Percentiles rank a stretch among this genome's conserved stretches.
Conservation (phyloP, 306 rosid genomes). For the Lotus japonicus region DNA sequence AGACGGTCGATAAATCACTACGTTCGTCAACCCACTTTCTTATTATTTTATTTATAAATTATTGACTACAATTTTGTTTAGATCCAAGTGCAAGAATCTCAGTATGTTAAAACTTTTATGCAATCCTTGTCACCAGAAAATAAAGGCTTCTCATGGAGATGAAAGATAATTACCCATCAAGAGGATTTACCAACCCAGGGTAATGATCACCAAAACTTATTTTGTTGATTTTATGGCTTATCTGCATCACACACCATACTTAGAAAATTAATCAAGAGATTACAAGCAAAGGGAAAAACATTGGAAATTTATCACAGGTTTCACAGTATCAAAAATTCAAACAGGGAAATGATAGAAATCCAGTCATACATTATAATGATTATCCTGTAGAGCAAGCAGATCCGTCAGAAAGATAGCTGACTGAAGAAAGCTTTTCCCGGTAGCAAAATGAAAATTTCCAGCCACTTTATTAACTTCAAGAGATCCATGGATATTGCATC, state of each 20-base stretch:
- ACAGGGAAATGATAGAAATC: neutral
- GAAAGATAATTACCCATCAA: constrained; percentile 72
- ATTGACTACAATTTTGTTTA: too few species aligned
- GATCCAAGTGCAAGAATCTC: constrained; percentile 4
- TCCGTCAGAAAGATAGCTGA: constrained; percentile 48
- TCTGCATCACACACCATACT: constrained; percentile 50
- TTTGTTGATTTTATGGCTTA: constrained; percentile 74
- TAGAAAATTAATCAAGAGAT: constrained; percentile 13
- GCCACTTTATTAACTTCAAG: constrained; percentile 93
- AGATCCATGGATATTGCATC: constrained; percentile 82
- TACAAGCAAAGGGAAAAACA: constrained; percentile 5
- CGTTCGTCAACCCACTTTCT: too few species aligned
- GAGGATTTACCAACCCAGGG: constrained; percentile 88
- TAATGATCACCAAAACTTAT: constrained; percentile 71
- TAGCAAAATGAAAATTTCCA: constrained; percentile 70
- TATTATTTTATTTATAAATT: neutral
- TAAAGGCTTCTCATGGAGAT: constrained; percentile 8
- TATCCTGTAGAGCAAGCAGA: constrained; percentile 51
- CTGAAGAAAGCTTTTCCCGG: constrained; percentile 83
- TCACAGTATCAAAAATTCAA: neutral
- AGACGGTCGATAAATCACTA: too few species aligned
- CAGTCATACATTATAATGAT: constrained; percentile 59
- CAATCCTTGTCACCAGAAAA: constrained; percentile 12
- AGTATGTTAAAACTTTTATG: neutral
- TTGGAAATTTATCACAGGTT: neutral